Conservation (phyloP, 495 filamentous ascomycete species). For the Neurospora sp. region DNA sequence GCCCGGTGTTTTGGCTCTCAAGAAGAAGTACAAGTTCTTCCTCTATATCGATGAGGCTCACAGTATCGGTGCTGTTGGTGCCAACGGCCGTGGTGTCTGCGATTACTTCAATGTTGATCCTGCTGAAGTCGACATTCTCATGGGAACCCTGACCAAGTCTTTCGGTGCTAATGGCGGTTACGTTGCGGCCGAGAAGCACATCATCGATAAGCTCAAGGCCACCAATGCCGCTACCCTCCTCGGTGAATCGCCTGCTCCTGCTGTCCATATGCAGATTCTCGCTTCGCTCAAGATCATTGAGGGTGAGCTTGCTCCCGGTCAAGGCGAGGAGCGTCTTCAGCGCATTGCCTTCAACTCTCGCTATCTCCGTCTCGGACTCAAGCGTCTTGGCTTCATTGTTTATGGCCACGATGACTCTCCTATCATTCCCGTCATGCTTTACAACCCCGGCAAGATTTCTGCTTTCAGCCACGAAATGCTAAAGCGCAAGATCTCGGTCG, state of each 20-base stretch:
- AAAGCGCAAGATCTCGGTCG: conserved; percentile 93
- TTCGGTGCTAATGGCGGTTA: conserved; percentile 98
- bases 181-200: conserved; percentile 77
- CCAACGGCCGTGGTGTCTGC: conserved; percentile 81
- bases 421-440: conserved; percentile 87
- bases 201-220: conserved; percentile 82
- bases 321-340: conserved; percentile 92
- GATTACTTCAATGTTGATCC: conserved; percentile 93
- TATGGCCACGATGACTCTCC: conserved; percentile 96
- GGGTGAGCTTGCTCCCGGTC: conserved; percentile 77
- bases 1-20: conserved; percentile 72
- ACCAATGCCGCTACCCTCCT: conserved; percentile 81
- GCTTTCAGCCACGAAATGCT: conserved; percentile 99
- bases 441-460: conserved; percentile 95
- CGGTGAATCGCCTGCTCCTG: conserved; percentile 79
- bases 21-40: conserved; percentile 91
- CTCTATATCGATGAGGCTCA: conserved; percentile 96
- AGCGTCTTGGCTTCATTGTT: conserved; percentile 92
- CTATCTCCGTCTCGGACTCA: conserved; percentile 91
- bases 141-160: conserved; percentile 97
- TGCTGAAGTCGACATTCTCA: conserved; percentile 83
- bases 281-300: conserved; percentile 76
- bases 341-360: conserved; percentile 97
- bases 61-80: conserved; percentile 88
- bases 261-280: conserved; percentile 80